Conservation (phyloP, 1,284 basidiomycete species). For the Marasmius tenuissimus region DNA sequence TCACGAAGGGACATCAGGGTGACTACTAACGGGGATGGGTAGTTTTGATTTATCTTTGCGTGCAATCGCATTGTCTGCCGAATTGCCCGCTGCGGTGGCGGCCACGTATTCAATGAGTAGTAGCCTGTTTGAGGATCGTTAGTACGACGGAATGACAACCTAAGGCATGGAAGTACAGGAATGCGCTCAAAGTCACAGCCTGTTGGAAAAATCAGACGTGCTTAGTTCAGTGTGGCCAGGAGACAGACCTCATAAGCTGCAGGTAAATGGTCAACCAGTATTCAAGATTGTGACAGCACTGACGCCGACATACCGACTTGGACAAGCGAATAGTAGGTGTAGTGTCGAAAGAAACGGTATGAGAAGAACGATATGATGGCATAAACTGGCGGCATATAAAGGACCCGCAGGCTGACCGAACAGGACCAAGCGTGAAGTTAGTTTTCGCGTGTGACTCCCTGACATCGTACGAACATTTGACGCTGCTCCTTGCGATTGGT, state of each 20-base stretch:
- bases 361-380: conserved; percentile 88
- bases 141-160: conserved; percentile 2
- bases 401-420: conserved; percentile 58
- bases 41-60: conserved; percentile 80
- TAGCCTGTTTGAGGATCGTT: conserved; percentile 46
- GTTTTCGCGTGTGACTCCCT: no score
- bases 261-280: conserved; percentile 11
- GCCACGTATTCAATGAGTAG: conserved; percentile 86
- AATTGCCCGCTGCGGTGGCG: conserved; percentile 58
- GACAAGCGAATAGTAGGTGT: conserved; percentile 80
- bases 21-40: conserved; percentile 63
- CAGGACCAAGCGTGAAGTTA: not conserved
- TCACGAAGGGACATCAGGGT: not conserved
- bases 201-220: conserved; percentile 24
- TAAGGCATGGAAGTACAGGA: conserved; percentile 49
- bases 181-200: conserved; percentile 78
- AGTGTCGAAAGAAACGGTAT: conserved; percentile 80
- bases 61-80: conserved; percentile 63
- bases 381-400: conserved; percentile 82
- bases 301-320: conserved; percentile 61
- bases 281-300: not conserved
- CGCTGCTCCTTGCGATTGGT: conserved; percentile 67
- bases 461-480: conserved; percentile 57
- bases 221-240: not conserved
- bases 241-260: conserved; percentile 35